Base-by-base conservation (phyloP, 1,284 basidiomycete species). In the Irpex sp. region DNA sequence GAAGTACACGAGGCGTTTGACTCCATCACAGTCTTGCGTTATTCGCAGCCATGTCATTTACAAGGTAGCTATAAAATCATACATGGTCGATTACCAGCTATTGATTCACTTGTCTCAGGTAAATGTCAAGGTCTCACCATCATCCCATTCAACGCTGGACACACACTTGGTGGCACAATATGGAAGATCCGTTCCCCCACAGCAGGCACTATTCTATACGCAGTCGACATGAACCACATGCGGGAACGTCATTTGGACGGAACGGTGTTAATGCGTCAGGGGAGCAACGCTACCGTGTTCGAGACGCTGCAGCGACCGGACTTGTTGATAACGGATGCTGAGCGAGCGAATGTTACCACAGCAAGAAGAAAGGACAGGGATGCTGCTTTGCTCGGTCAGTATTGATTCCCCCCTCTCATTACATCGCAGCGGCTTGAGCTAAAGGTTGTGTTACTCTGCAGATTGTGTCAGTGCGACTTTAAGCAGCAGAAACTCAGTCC, bases 181-280 rank as follows among this genome's bases (percentile, higher is more conserved):
- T 99, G 96, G 96, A 98, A 98, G 75, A 92, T 99, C 64, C 90
- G 97, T 46, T 98, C 95, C 0, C 96, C 97, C 1, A 95, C 95
- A 0, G 93, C 94, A 6, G 97, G 96, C 5, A 98, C 97, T 2
- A 90, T 99, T 17, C 81, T 99, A 35, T 97, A 99, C 73, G 97
- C 96, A 9, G 93, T 98, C 17, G 89, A 97, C 69, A 86, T 98
- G 80, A 99, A 99, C 74, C 97, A 99, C 75, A 96, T 95, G 82
- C 87, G 89, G 63, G 97, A 99, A 75, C 87, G 96, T 39, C 97
- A 98, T 78, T 81, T 99, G 33, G 96, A 99, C 68, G 95, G 95
- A 46, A 97, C 97, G 2, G 92, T 97, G 5, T 83, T 95, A 66
- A 84, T 87, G 57, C 83, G 86, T 51, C 83, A 84, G 36, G 82